phyloP scores from a whole-genome alignment of 192 early-diverging fungal genomes.

The Coemansia sp. region DNA sequence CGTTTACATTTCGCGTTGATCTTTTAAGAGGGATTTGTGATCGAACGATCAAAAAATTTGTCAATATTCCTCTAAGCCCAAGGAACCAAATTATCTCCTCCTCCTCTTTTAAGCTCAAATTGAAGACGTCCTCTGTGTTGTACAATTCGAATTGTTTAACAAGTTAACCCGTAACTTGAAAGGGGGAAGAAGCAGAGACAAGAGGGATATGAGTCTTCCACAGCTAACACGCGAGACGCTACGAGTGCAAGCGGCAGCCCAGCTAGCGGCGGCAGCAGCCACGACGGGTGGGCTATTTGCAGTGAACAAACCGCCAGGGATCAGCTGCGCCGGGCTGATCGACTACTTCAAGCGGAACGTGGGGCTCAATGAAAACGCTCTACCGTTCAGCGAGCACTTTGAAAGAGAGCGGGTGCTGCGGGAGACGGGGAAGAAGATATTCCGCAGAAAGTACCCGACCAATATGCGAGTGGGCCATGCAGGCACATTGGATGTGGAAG shows the following conservation, averaged over 20 bases:
- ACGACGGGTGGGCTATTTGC: constrained; percentile 36
- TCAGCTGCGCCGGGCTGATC: constrained; percentile 44
- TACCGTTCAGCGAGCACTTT: constrained; percentile 41
- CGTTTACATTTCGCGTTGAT: too few relatives aligned
- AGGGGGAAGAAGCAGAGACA: background rate
- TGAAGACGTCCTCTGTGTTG: too few relatives aligned
- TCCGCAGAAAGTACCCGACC: background rate
- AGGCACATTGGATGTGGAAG: constrained; percentile 49
- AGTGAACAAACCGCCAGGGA: constrained; percentile 51
- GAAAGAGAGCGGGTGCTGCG: constrained; percentile 29
- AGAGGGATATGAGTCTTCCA: background rate
- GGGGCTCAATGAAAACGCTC: constrained; percentile 4
- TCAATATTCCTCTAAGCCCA: too few relatives aligned
- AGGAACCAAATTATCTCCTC: too few relatives aligned
- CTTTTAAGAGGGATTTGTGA: too few relatives aligned
- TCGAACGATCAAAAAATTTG: too few relatives aligned
- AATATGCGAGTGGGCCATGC: constrained; percentile 41
- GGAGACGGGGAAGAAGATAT: constrained; percentile 18
- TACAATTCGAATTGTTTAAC: too few relatives aligned
- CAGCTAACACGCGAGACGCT: constrained; percentile 4
- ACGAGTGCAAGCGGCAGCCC: background rate
- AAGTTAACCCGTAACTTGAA: background rate
- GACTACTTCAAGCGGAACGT: constrained; percentile 50
- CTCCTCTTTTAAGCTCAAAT: too few relatives aligned
- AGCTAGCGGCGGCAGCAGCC: constrained; percentile 1